Base-by-base conservation (phyloP, 2,329 filamentous ascomycete genomes). In the Fusarium anguioides region DNA sequence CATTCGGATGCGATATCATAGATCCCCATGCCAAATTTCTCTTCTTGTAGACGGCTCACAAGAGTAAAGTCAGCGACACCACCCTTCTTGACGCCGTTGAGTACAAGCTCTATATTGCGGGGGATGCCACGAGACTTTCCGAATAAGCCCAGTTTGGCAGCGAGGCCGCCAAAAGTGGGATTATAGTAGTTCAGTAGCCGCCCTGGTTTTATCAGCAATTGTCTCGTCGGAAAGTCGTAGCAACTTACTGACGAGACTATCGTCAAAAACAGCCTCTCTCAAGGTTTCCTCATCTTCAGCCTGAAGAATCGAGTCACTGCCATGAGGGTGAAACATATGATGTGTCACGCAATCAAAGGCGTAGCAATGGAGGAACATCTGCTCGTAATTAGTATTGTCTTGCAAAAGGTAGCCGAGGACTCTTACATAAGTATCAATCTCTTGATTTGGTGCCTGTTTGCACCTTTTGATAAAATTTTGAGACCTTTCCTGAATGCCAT, bases 1-100 rank as follows among this genome's bases (percentile, higher is more conserved):
- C 68, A 70, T 36, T 70, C 68, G 2, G 68, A 65, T 1, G 66
- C 66, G 21, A 69, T 58, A 15, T 52, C 54, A 12, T 58, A 17
- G 3, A 20, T 36, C 1, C 48, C 51, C 41, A 69, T 44, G 1
- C 49, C 36, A 4, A 65, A 58, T n/a, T 69, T 66, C 4, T 46
- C 46, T 5, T 66, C 55, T 10, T 47, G 52, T 56, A 69, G 48
- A 3, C 64, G 66, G 11, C 55, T 56, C 2, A 55, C 60, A 2
- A 69, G 60, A 1, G 66, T 62, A 5, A 68, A 69, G 9, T 69
- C 64, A 12, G 64, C 64, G 4, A 49, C 51, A 6, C 42, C 26
- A 1, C 36, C 41, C 5, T 31, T 40, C 0, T 41, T 53, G 4
- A 57, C 64, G 2, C 59, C 66, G 11, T 55, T 48, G 15, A 68